Evolutionary conservation across 129 eudicot species (phyloP).

Genomic region (Silybum marianum): DNA sequence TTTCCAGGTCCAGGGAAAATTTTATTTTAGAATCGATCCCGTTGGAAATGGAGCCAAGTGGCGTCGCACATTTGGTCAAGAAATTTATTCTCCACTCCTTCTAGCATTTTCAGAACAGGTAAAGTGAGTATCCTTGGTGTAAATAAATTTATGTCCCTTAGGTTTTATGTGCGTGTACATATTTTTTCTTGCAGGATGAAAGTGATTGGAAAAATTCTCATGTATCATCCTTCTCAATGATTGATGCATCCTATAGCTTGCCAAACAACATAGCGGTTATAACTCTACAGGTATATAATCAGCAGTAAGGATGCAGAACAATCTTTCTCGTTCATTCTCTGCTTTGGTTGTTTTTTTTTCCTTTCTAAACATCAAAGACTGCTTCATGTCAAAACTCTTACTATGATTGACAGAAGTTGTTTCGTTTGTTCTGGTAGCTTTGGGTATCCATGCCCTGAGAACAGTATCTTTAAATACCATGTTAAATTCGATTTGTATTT

Average conservation of each 20-base stretch:
- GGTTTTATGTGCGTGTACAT: background rate
- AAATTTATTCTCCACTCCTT: constrained; percentile 90
- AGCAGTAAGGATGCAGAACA: background rate
- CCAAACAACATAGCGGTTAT: constrained; percentile 78
- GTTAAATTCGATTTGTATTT: constrained; percentile 5
- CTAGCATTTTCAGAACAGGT: constrained; percentile 94
- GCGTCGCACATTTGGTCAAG: constrained; percentile 97
- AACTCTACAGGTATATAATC: constrained; percentile 70
- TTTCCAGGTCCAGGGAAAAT: constrained; percentile 78
- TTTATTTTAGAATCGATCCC: constrained; percentile 84
- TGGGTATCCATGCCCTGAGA: background rate
- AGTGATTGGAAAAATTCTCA: constrained; percentile 67
- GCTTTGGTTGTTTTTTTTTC: background rate
- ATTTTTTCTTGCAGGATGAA: constrained; percentile 59
- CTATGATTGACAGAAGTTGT: background rate
- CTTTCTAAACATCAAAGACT: background rate
- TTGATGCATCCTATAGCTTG: constrained; percentile 78
- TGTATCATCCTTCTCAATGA: constrained; percentile 70
- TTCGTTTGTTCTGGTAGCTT: background rate
- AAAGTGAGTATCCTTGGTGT: constrained; percentile 9
- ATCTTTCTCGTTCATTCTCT: constrained; percentile 4
- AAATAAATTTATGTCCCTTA: constrained; percentile 11
- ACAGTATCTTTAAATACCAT: background rate
- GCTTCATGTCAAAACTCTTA: background rate
- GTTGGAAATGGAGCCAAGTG: constrained; percentile 91